Conservation (phyloP, 306 rosid genomes). For the Vicia sativa region DNA sequence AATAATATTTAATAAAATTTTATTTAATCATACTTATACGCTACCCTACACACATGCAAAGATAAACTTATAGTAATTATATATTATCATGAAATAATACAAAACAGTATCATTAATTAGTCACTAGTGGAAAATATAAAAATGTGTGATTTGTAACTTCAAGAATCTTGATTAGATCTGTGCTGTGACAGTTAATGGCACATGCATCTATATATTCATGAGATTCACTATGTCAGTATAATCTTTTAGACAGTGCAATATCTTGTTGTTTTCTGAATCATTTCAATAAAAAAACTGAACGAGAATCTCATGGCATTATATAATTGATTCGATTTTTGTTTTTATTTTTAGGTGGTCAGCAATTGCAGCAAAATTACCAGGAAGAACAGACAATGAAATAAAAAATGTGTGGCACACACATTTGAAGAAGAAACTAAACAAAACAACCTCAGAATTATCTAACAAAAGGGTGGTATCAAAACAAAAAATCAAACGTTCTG, state of each 20-base stretch:
- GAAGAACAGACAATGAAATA: conserved; percentile 91
- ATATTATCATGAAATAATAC: background rate
- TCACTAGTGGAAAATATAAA: conserved; percentile 7
- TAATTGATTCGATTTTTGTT: background rate
- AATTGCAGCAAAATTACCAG: conserved; percentile 87
- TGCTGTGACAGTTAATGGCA: conserved; percentile 44
- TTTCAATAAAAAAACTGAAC: conserved; percentile 28
- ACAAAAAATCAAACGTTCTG: conserved; percentile 38
- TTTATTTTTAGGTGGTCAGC: conserved; percentile 82
- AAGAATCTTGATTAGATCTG: conserved; percentile 54
- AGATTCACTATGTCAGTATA: conserved; percentile 28
- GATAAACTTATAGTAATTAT: background rate
- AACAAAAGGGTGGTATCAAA: conserved; percentile 32
- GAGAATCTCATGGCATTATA: conserved; percentile 40
- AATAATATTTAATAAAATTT: no score
- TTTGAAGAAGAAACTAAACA: conserved; percentile 71
- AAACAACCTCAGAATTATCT: background rate
- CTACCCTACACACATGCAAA: background rate
- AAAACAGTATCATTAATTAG: conserved; percentile 5
- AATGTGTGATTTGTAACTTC: conserved; percentile 20
- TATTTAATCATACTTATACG: no score
- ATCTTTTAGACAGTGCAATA: conserved; percentile 32
- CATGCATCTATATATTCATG: conserved; percentile 44
- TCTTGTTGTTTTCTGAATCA: conserved; percentile 38
- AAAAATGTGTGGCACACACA: conserved; percentile 98